Evolutionary conservation across 768 basidiomycete species (phyloP), one percentile per base, ranked within the genome.

Genomic region (Podaxis carcinomalis): DNA sequence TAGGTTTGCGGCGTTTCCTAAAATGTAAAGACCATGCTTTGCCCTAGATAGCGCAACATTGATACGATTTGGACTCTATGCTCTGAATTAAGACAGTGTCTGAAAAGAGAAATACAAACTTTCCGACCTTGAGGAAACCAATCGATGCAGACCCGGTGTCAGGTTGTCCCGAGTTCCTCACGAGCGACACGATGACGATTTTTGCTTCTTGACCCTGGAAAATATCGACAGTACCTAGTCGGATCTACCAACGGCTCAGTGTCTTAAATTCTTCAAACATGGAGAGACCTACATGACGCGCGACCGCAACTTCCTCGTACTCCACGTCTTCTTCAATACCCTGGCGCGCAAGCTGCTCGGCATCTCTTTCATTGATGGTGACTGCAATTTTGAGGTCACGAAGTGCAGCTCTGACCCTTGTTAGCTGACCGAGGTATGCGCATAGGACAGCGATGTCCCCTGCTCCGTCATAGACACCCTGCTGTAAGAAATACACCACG

Each of bases 21-120:
- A 72, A 35, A 93, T 82, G 66, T 80, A 92, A 1, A 93, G 73
- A 4, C 90, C 90, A 62, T 92, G 83, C 52, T 83, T 80, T 3
- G 90, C 90, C 21, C 90, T 79, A 21, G 89, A 90, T 3, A 92
- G 69, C 0, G 91, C 88, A 44, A 92, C 90, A 55, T 85, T 86
- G 1, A 78, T 83, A 32, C 82, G 73, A 64, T 85, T 86, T 57
- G 0, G 83, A 85, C 84, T 86, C 63, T 14, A 4, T 51, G n/a
- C 19, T 4, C 14, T 11, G 21, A 54, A 32, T 32, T 27, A 5
- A 56, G 35, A 21, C 16, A 40, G 23, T 4, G 51, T 62, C 14
- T 64, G 37, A 13, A 16, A 27, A 19, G 5, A n/a, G 55, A 21
- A 28, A 21, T 2, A 27, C 13, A 37, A n/a, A 9, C 11, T 39